Conservation (phyloP, 441 rosid genomes). For the Arabidopsis hybrid region DNA sequence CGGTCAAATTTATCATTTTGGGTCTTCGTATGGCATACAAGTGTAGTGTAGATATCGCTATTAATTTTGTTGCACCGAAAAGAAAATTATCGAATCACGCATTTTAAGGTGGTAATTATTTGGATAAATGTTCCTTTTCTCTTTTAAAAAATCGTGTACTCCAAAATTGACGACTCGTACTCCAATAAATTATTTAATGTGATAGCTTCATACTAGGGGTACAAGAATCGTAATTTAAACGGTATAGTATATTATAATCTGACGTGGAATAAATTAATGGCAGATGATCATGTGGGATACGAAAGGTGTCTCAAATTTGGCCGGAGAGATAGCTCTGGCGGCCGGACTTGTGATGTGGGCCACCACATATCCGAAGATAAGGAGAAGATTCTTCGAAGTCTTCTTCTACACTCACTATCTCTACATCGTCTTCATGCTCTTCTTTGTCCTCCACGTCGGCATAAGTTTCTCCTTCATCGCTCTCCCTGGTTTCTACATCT, state of each 20-base stretch:
- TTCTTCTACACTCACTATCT: slow-evolving; percentile 71
- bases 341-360: slow-evolving; percentile 63
- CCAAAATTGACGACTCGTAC: slow-evolving; percentile 1
- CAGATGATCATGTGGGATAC: slow-evolving; percentile 63
- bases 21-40: slow-evolving; percentile 4
- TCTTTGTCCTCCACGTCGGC: slow-evolving; percentile 73
- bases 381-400: slow-evolving; percentile 66
- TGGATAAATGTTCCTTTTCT: not conserved
- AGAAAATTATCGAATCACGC: not conserved
- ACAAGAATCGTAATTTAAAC: not conserved
- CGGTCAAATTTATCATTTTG: not conserved
- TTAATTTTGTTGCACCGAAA: slow-evolving; percentile 1
- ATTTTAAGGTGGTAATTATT: slow-evolving; percentile 15
- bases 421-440: slow-evolving; percentile 62
- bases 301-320: slow-evolving; percentile 52
- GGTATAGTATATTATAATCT: not conserved
- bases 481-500: slow-evolving; percentile 73
- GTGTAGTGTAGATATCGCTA: slow-evolving; percentile 13
- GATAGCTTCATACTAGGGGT: not conserved
- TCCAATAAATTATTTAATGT: not conserved
- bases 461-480: slow-evolving; percentile 50
- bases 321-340: slow-evolving; percentile 66
- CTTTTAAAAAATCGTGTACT: not conserved
- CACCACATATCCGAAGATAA: slow-evolving; percentile 56
- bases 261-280: not conserved